Evolutionary conservation across 2,329 filamentous ascomycete species (phyloP), one percentile per base, ranked within the genome.

Genomic region (Penicillium italicum): DNA sequence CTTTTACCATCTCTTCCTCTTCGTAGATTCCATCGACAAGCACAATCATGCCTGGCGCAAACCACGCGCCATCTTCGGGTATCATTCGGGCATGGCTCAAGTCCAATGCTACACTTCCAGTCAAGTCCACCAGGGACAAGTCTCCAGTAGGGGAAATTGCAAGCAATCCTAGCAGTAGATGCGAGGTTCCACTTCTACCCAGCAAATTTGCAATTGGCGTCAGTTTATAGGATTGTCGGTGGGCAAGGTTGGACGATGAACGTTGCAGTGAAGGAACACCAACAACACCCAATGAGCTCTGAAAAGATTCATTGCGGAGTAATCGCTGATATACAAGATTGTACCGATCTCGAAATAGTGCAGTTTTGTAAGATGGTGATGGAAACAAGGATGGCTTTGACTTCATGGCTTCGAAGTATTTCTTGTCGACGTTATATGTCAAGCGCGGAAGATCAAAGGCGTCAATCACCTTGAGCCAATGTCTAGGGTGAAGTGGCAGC

Each of bases 1-100:
- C 86, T 1, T 80, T 66, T 36, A 73, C 76, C 20, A 84, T 86
- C 59, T 91, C 90, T 65, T 96, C 91, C 71, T 97, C 94, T 70
- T 96, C 91, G 68, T 99, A 99, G n/a, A 93, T 86, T 7, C 94
- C 94, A 66, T 99, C 94, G 0, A 97, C 85, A 0, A 99, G 81
- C 4, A 97, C 89, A 45, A 99, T 89, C 91, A 97, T 97, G 3
- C 95, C 95, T 0, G 94, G 92, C 5, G 88, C 86, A 69, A 97
- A 97, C 88, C 91, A 99, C 4, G 90, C 88, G 24, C 90, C 91
- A 68, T 93, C 87, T 57, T 91, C 86, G 0, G 92, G 92, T 53
- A 97, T 87, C 14, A 89, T 85, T 22, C 86, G 85, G 0, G 93
- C 90, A 67, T 93, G 88, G 20, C 85, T 83, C 11, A 97, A 76